Base-by-base conservation (phyloP, 2,329 filamentous ascomycete genomes). In the Phialocephala sp. region DNA sequence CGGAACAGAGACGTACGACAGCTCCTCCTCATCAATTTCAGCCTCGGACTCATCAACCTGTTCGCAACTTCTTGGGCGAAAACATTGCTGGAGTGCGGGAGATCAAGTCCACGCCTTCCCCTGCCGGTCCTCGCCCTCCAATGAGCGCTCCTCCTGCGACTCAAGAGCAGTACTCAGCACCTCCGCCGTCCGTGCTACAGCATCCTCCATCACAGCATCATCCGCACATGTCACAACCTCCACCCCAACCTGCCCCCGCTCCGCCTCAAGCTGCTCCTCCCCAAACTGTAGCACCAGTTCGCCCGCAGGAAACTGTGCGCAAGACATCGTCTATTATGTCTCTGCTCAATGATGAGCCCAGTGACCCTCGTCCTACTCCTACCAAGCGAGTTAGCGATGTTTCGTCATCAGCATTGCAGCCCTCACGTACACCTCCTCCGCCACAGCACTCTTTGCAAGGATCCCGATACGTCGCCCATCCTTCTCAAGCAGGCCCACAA, bases 311-410 rank as follows among this genome's bases (percentile, higher is more conserved):
- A 2, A 75, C 77, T 2, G 84, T 85, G 69, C 81, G 84, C n/a
- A 89, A 89, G 78, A 87, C 83, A 8, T 88, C 86, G 15, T 89
- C 80, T 68, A 82, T 90, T 67, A 87, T 89, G 83, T 85, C 86
- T 0, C 76, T 90, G 66, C 79, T 90, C 2, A 85, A 89, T 67
- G 74, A 76, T 60, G 87, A 89, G 61, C 78, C 82, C 8, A 81
- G 81, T n/a, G 76, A 80, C 1, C 78, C 80, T 59, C 78, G 79
- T 0, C 80, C 72, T 41, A 63, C 71, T 41, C 69, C 69, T 22
- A 37, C 68, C 8, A 74, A 76, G 60, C 69, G 73, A 54, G 68
- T 72, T 12, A 71, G 66, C 36, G 73, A 73, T 62, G 66, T 73
- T 32, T 66, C 70, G 5, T 63, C 65, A 18, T 64, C 69, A 9